phyloP scores from a whole-genome alignment of 257 asterid species.

The Misopates orontium region DNA sequence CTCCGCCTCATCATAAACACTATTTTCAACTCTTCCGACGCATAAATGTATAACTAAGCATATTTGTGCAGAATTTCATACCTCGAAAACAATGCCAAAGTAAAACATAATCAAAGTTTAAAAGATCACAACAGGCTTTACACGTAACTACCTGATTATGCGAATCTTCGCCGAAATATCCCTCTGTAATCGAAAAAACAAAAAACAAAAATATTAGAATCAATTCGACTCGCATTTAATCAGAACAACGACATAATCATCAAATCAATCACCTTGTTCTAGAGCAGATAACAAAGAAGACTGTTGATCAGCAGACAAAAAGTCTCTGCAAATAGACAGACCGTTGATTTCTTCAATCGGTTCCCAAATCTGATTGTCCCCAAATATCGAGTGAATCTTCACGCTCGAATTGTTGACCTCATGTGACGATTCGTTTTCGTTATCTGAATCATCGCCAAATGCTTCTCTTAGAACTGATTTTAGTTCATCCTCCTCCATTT shows the following conservation, averaged over 20 bases:
- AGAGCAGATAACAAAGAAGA: conserved; percentile 60
- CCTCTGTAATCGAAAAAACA: conserved; percentile 58
- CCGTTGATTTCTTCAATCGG: conserved; percentile 63
- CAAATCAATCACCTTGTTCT: conserved; percentile 41
- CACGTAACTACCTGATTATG: conserved; percentile 63
- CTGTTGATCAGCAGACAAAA: conserved; percentile 63
- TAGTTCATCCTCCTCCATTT: conserved; percentile 49
- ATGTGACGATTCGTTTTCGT: conserved; percentile 39
- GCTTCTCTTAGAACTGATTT: conserved; percentile 54
- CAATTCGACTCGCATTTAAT: conserved; percentile 1
- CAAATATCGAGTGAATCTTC: conserved; percentile 32
- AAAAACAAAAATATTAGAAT: not conserved
- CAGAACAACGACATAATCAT: not conserved
- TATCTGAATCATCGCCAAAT: conserved; percentile 74
- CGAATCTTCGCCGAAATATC: conserved; percentile 61
- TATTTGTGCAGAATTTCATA: too few relatives aligned
- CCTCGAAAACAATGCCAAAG: not conserved
- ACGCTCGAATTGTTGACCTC: conserved; percentile 24
- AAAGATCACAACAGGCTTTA: not conserved
- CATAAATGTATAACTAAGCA: not conserved
- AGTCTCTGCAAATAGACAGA: conserved; percentile 69
- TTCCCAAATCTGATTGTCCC: conserved; percentile 62
- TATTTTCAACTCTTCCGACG: not conserved
- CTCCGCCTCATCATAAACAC: not conserved
- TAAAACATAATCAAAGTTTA: not conserved